Evolutionary conservation across 352 stramenopile species (phyloP).

Genomic region (Globisporangium camurandrum): DNA sequence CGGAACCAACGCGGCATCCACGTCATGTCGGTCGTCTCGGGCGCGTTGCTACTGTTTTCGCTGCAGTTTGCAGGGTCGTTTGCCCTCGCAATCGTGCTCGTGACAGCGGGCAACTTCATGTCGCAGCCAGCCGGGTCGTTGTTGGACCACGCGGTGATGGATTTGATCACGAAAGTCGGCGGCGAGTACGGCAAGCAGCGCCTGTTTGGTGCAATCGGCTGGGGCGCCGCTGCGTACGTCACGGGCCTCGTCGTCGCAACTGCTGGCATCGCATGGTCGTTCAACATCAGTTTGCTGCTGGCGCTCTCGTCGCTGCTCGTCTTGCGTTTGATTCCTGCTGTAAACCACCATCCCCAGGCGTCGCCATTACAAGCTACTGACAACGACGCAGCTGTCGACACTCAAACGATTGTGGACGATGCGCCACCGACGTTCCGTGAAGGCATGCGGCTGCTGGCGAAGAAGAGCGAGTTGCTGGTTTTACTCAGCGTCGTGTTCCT

Average conservation of each 20-base stretch:
- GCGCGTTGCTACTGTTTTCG: conserved; percentile 46
- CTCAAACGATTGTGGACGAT: conserved; percentile 3
- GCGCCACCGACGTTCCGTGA: conserved; percentile 37
- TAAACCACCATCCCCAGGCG: conserved; percentile 26
- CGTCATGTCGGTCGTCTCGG: conserved; percentile 47
- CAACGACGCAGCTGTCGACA: conserved; percentile 13
- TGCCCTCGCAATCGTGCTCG: conserved; percentile 35
- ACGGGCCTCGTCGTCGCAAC: conserved; percentile 52
- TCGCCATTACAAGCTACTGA: conserved; percentile 16
- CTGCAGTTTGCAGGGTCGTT: conserved; percentile 55
- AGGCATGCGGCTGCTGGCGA: conserved; percentile 25
- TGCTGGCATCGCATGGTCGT: conserved; percentile 64
- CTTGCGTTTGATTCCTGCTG: conserved; percentile 48
- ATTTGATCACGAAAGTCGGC: conserved; percentile 54
- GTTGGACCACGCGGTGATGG: conserved; percentile 63
- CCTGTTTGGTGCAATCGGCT: conserved; percentile 69
- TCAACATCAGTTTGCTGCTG: conserved; percentile 56
- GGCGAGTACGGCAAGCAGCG: conserved; percentile 82
- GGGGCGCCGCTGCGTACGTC: conserved; percentile 54
- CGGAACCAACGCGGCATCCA: conserved; percentile 56
- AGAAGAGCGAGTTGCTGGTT: conserved; percentile 54
- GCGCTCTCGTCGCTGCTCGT: conserved; percentile 49
- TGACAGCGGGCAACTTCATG: conserved; percentile 59
- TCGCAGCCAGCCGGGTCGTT: conserved; percentile 47
- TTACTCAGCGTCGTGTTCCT: conserved; percentile 67